phyloP scores from a whole-genome alignment of 495 filamentous ascomycete species.

The Trypethelium eluteriae region DNA sequence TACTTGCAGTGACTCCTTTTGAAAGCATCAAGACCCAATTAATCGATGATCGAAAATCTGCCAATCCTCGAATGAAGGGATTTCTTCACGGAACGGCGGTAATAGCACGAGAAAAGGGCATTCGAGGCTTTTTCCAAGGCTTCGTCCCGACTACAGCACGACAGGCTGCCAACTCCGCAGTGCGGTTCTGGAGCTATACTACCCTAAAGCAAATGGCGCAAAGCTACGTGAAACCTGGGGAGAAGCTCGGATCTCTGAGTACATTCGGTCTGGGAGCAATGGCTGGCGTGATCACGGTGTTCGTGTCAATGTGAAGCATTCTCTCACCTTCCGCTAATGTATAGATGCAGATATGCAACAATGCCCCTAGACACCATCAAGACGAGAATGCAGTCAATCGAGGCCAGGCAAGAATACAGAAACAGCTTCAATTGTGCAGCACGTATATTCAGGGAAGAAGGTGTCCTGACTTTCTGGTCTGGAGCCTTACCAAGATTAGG shows the following conservation, averaged over 20 bases:
- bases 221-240: conserved; percentile 83
- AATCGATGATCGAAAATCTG: conserved; percentile 89
- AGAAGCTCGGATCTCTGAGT: conserved; percentile 81
- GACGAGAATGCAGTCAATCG: conserved; percentile 95
- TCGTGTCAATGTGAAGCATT: conserved; percentile 35
- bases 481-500: conserved; percentile 81
- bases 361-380: conserved; percentile 95
- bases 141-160: conserved; percentile 91
- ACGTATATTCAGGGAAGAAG: conserved; percentile 81
- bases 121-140: conserved; percentile 92
- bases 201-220: conserved; percentile 84
- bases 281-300: conserved; percentile 90
- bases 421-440: conserved; percentile 83
- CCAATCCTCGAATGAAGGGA: conserved; percentile 78
- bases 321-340: background rate
- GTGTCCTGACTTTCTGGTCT: conserved; percentile 85
- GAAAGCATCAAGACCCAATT: conserved; percentile 86
- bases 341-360: conserved; percentile 48
- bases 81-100: conserved; percentile 85
- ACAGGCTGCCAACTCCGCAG: conserved; percentile 89
- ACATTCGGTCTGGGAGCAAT: conserved; percentile 89
- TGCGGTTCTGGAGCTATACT: conserved; percentile 83
- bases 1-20: conserved; percentile 91
- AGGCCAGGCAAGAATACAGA: conserved; percentile 72
- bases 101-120: conserved; percentile 77